These are phyloP conservation scores for Cyclotella choctawhatcheeana DNA, from an alignment of 108 stramenopile genomes.

Conservation along the genomic window DNA sequence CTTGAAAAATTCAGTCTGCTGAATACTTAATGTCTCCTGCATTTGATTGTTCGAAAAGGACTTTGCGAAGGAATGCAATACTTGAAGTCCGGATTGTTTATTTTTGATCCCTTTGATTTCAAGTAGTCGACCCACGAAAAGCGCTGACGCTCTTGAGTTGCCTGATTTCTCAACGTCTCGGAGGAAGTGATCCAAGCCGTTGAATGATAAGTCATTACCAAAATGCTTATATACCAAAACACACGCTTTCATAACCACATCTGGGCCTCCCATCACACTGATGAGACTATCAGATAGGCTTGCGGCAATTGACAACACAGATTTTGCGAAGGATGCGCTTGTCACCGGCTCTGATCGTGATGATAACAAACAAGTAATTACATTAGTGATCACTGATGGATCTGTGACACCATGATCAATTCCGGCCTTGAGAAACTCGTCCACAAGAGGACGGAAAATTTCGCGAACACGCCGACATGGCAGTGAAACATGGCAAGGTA, in stretches of 20 bases:
- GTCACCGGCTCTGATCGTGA: background rate
- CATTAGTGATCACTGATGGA: background rate
- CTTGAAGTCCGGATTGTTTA: background rate
- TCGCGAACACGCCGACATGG: background rate
- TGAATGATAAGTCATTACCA: background rate
- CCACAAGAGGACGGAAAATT: background rate
- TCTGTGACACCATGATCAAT: background rate
- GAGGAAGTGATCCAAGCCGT: background rate
- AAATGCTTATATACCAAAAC: constrained; percentile 4
- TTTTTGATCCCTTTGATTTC: constrained; percentile 6
- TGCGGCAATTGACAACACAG: background rate
- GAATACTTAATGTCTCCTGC: background rate
- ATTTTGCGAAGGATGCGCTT: background rate
- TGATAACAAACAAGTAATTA: background rate
- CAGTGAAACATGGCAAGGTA: background rate
- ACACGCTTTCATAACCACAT: background rate
- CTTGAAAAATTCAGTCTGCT: background rate
- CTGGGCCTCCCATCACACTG: constrained; percentile 4
- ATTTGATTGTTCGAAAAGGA: background rate
- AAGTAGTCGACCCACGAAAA: constrained; percentile 8
- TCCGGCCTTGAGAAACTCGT: background rate
- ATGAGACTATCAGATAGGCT: constrained; percentile 6
- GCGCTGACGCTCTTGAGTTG: constrained; percentile 1
- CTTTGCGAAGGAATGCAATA: constrained; percentile 10
- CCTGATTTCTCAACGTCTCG: background rate